Conservation (phyloP, 225 moss, liverwort and hornwort species). For the Anthoceros angustus region DNA sequence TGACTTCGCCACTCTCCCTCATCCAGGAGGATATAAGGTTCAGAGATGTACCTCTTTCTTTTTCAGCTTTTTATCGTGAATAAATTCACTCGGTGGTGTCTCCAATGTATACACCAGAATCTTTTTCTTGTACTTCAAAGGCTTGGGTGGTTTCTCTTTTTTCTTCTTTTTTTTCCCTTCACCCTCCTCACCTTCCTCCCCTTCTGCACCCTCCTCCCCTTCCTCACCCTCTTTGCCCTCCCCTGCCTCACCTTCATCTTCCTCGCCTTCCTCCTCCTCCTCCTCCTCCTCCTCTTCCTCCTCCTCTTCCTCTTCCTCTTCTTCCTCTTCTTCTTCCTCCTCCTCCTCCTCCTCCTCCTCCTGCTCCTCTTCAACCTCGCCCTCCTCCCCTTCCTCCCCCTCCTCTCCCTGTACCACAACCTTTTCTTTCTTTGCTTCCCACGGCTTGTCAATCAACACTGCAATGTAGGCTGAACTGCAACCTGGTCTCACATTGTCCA, state of each 20-base stretch:
- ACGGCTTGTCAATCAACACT: neutral
- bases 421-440: neutral
- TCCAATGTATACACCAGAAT: neutral
- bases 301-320: neutral
- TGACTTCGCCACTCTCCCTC: too few relatives aligned
- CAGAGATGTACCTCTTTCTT: neutral
- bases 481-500: neutral
- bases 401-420: neutral
- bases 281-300: neutral
- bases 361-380: neutral
- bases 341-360: conserved; percentile 2
- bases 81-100: neutral
- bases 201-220: neutral
- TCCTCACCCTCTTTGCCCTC: neutral
- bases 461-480: conserved; percentile 1
- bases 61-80: neutral
- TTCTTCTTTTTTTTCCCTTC: neutral
- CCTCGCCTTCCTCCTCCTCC: neutral
- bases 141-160: neutral
- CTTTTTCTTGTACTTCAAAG: neutral
- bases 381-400: neutral
- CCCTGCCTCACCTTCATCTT: neutral
- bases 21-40: neutral
- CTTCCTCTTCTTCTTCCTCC: neutral
- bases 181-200: neutral